These are phyloP conservation scores for Cytospora mali DNA, from an alignment of 2,329 filamentous ascomycete genomes.

Conservation along the genomic window DNA sequence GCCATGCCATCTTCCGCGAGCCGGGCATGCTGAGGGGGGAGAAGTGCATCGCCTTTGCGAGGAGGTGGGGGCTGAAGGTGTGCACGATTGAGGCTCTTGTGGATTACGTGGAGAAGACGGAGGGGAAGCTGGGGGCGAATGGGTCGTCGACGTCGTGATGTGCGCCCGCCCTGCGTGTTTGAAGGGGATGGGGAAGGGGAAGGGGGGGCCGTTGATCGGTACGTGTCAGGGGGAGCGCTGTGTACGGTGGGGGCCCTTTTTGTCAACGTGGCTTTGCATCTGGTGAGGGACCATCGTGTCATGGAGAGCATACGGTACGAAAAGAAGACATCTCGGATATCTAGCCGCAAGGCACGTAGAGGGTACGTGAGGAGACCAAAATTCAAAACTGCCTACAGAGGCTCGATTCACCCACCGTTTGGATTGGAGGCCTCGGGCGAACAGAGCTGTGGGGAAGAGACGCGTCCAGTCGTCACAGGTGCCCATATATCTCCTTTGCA, in stretches of 20 bases:
- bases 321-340: constrained; percentile 1
- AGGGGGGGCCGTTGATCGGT: not conserved
- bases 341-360: constrained; percentile 24
- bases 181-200: not conserved
- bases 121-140: constrained; percentile 60
- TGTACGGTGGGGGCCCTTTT: not conserved
- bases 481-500: not conserved
- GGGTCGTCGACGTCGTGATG: constrained; percentile 36
- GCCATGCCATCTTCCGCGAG: constrained; percentile 64
- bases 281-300: not conserved
- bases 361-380: not conserved
- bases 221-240: not conserved
- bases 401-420: not conserved
- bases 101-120: constrained; percentile 73
- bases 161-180: not conserved
- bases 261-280: constrained; percentile 1
- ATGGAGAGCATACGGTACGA: not conserved
- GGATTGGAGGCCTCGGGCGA: not conserved
- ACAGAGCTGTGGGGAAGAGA: not conserved
- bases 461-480: not conserved
- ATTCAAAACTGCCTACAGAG: not conserved
- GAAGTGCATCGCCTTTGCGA: constrained; percentile 84
- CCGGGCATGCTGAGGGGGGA: constrained; percentile 93
- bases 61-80: constrained; percentile 85
- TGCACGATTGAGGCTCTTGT: constrained; percentile 95